Evolutionary conservation across 2,329 filamentous ascomycete genomes (phyloP).

Genomic region (Aspergillus ochraceus): DNA sequence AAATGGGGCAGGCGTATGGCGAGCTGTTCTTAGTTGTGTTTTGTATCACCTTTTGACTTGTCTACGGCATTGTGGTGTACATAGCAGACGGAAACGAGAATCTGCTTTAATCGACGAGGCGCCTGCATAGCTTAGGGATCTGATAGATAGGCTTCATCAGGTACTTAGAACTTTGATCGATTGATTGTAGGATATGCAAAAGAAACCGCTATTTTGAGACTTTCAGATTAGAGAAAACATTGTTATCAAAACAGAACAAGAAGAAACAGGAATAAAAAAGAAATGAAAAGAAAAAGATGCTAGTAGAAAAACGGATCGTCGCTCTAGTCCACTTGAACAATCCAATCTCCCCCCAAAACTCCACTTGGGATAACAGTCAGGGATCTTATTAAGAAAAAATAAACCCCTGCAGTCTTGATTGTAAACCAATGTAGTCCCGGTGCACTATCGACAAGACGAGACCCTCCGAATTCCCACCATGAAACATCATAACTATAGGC

Average conservation of each 20-base stretch:
- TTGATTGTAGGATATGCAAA: background rate
- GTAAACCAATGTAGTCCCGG: background rate
- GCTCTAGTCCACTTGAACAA: background rate
- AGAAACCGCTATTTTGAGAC: background rate
- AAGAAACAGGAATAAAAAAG: background rate
- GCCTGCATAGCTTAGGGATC: no score
- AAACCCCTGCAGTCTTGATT: background rate
- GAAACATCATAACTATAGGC: background rate
- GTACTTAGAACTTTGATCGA: background rate
- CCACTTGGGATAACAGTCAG: background rate
- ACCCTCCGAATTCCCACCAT: background rate
- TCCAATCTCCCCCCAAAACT: background rate
- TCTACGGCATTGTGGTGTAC: no score
- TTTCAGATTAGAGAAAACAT: background rate
- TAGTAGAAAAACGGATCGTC: background rate
- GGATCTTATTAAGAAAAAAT: background rate
- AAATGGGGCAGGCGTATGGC: background rate
- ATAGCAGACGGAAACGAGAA: background rate
- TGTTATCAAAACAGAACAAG: background rate
- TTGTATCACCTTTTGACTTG: background rate
- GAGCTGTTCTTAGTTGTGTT: background rate
- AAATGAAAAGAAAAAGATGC: background rate
- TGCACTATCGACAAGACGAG: background rate
- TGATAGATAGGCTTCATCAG: background rate
- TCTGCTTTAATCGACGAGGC: background rate